These are phyloP conservation scores for Schizothecium vesticola DNA, from an alignment of 495 filamentous ascomycete species.

Conservation along the genomic window DNA sequence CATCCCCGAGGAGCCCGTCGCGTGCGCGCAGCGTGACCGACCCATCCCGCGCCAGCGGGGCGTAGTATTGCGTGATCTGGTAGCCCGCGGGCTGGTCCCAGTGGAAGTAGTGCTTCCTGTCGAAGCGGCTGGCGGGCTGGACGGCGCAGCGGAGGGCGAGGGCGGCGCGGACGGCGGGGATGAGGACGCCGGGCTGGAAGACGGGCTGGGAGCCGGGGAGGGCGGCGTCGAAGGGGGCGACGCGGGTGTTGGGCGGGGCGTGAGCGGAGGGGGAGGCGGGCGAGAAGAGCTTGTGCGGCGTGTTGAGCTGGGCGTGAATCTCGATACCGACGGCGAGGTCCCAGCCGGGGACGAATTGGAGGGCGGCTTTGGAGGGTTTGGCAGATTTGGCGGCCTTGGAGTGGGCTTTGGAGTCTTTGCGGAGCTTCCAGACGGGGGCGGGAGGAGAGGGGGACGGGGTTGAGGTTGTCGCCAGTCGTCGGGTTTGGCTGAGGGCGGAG, in stretches of 20 bases:
- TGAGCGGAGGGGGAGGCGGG: slow-evolving; percentile 60
- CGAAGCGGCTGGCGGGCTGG: slow-evolving; percentile 70
- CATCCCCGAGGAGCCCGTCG: slow-evolving; percentile 73
- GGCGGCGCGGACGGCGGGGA: slow-evolving; percentile 86
- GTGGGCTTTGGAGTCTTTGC: slow-evolving; percentile 73
- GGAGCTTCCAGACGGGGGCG: slow-evolving; percentile 63
- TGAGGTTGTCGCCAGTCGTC: neutral
- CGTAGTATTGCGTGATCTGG: slow-evolving; percentile 94
- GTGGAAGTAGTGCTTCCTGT: slow-evolving; percentile 98
- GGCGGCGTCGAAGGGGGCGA: slow-evolving; percentile 83
- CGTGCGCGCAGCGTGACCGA: slow-evolving; percentile 60
- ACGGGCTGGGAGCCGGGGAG: slow-evolving; percentile 83
- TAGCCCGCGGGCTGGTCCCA: slow-evolving; percentile 95
- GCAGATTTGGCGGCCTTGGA: slow-evolving; percentile 49
- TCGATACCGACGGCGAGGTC: slow-evolving; percentile 93
- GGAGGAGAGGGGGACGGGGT: neutral
- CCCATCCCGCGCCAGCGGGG: slow-evolving; percentile 80
- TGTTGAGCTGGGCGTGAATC: slow-evolving; percentile 94
- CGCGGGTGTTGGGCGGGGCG: slow-evolving; percentile 73
- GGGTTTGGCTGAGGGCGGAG: neutral
- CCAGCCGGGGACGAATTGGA: slow-evolving; percentile 60
- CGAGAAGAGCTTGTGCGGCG: slow-evolving; percentile 78
- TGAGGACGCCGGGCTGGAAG: slow-evolving; percentile 75
- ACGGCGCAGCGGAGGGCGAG: slow-evolving; percentile 77
- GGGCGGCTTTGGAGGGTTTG: slow-evolving; percentile 40